Evolutionary conservation across 208 protist genomes (phyloP).

Genomic region (Trypanosoma lewisi): DNA sequence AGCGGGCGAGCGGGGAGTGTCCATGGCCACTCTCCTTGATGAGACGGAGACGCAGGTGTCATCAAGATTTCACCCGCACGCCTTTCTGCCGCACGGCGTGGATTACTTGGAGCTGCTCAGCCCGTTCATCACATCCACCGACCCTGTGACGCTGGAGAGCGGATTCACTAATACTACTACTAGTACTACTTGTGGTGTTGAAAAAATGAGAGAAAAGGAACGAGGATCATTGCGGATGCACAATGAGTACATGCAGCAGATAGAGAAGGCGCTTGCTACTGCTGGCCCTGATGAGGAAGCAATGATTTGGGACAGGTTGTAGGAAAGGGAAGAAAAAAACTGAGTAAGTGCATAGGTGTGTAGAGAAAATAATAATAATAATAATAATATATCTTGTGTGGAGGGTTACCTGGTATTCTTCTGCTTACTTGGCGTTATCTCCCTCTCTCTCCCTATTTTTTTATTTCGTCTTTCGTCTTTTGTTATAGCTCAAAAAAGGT

Average conservation of each 20-base stretch:
- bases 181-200: too few species aligned
- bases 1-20: not conserved
- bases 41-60: slow-evolving; percentile 44
- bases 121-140: slow-evolving; percentile 45
- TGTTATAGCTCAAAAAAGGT: too few species aligned
- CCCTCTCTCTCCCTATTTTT: too few species aligned
- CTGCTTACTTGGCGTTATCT: too few species aligned
- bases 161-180: too few species aligned
- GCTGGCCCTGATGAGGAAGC: slow-evolving; percentile 13
- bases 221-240: slow-evolving; percentile 27
- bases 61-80: slow-evolving; percentile 55
- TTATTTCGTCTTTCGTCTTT: too few species aligned
- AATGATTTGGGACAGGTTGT: slow-evolving; percentile 32
- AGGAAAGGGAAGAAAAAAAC: too few species aligned
- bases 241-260: slow-evolving; percentile 45
- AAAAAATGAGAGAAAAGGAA: not conserved
- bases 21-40: not conserved
- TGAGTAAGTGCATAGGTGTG: too few species aligned
- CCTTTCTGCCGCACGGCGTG: slow-evolving; percentile 66
- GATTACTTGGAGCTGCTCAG: slow-evolving; percentile 56
- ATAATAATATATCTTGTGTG: too few species aligned
- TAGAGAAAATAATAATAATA: too few species aligned
- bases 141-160: slow-evolving; percentile 18
- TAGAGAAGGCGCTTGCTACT: slow-evolving; percentile 20
- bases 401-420: too few species aligned